Conservation (phyloP, 768 basidiomycete genomes). For the Tricholoma sp. region DNA sequence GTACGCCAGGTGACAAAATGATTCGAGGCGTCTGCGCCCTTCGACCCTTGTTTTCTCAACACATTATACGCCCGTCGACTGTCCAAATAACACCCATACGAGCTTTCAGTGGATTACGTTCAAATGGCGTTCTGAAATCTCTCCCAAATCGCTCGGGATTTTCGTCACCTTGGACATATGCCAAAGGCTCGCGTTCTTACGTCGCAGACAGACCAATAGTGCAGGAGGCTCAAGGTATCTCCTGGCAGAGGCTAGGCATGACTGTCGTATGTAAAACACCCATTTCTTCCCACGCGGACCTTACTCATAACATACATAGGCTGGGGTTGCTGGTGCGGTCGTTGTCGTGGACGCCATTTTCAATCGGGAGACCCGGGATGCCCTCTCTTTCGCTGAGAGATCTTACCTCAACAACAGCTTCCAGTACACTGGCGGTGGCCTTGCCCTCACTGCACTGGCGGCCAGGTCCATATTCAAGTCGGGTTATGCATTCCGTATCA, state of each 20-base stretch:
- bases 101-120: constrained; percentile 23
- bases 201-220: constrained; percentile 39
- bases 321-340: constrained; percentile 66
- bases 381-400: constrained; percentile 55
- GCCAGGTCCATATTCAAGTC: constrained; percentile 74
- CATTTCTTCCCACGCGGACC: background rate
- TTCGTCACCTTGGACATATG: constrained; percentile 18
- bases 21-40: constrained; percentile 7
- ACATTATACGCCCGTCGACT: constrained; percentile 1
- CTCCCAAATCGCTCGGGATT: constrained; percentile 21
- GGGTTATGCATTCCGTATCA: constrained; percentile 64
- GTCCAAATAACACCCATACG: constrained; percentile 6
- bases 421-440: constrained; percentile 79
- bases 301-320: constrained; percentile 32
- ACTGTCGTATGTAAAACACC: constrained; percentile 41
- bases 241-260: constrained; percentile 36
- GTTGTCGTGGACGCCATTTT: constrained; percentile 58
- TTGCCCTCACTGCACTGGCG: constrained; percentile 69
- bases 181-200: constrained; percentile 38
- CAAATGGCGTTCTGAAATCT: constrained; percentile 21
- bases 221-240: constrained; percentile 26
- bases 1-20: constrained; percentile 8
- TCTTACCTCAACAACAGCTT: constrained; percentile 73
- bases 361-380: constrained; percentile 76
- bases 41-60: constrained; percentile 8